Evolutionary conservation across 495 filamentous ascomycete genomes (phyloP).

Genomic region (Penicillium longicatenatum): DNA sequence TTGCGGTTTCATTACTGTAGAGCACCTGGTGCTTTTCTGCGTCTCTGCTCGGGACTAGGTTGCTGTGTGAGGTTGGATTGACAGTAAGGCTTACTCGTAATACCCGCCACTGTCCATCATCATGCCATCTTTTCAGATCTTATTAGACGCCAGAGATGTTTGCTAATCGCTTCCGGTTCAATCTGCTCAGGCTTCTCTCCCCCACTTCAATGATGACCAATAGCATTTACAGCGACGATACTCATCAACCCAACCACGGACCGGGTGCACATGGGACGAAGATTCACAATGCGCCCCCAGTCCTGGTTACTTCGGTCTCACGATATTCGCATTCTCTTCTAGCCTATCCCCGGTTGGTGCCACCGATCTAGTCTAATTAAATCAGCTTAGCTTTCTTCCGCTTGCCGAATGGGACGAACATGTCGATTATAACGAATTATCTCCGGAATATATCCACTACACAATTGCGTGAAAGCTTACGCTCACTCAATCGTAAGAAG

Average conservation of each 20-base stretch:
- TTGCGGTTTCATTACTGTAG: constrained; percentile 5
- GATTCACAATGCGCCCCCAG: too few species aligned
- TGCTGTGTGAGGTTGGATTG: constrained; percentile 1
- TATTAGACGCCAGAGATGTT: constrained; percentile 7
- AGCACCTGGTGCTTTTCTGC: constrained; percentile 2
- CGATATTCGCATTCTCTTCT: too few species aligned
- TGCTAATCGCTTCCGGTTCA: constrained; percentile 10
- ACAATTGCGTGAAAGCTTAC: too few species aligned
- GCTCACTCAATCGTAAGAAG: too few species aligned
- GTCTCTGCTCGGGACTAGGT: neutral
- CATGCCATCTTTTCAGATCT: constrained; percentile 3
- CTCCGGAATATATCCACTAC: too few species aligned
- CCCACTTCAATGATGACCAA: constrained; percentile 1
- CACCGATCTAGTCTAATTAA: too few species aligned
- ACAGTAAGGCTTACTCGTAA: constrained; percentile 7
- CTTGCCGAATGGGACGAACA: too few species aligned
- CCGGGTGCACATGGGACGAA: too few species aligned
- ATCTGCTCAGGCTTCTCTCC: constrained; percentile 4
- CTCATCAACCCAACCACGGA: neutral
- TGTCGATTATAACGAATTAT: too few species aligned
- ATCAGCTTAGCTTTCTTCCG: too few species aligned
- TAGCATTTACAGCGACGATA: constrained; percentile 1
- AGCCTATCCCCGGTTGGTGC: too few species aligned
- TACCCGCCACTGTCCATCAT: constrained; percentile 6
- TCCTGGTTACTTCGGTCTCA: too few species aligned